Conservation (phyloP, 73 alveolate genomes). For the Diophrys sp. region DNA sequence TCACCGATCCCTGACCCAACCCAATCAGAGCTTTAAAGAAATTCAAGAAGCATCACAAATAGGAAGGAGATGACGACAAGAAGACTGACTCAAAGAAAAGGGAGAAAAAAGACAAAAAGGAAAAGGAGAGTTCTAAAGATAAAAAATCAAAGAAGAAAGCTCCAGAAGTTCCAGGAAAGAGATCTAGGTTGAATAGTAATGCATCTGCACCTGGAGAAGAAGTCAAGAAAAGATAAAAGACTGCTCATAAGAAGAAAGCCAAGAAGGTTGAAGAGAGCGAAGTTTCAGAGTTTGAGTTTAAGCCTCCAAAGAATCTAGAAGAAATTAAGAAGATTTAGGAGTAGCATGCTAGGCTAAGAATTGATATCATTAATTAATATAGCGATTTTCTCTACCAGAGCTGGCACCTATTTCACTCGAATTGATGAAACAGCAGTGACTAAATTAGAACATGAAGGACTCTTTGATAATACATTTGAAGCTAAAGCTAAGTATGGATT, state of each 20-base stretch:
- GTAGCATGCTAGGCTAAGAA: background rate
- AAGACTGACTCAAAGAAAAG: background rate
- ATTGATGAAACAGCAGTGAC: background rate
- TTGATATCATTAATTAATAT: no score
- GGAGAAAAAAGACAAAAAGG: background rate
- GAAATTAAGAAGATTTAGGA: background rate
- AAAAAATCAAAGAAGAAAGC: background rate
- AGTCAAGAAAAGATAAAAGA: constrained; percentile 30
- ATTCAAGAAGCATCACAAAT: background rate
- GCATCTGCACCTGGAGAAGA: background rate
- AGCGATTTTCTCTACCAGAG: background rate
- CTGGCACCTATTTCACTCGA: background rate
- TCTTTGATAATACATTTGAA: constrained; percentile 4
- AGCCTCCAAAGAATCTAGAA: background rate
- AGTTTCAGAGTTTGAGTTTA: background rate
- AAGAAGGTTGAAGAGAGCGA: constrained; percentile 34
- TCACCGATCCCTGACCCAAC: background rate
- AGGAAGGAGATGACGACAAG: background rate
- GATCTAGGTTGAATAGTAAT: background rate
- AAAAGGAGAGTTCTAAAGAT: background rate
- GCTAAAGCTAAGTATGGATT: no score
- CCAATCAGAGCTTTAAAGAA: background rate
- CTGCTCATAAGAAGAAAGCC: constrained; percentile 29
- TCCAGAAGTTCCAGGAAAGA: background rate
- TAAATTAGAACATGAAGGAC: background rate